These are phyloP conservation scores for Sugiyamaella xylanicola DNA, from an alignment of 1,139 yeast genomes.

Conservation along the genomic window DNA sequence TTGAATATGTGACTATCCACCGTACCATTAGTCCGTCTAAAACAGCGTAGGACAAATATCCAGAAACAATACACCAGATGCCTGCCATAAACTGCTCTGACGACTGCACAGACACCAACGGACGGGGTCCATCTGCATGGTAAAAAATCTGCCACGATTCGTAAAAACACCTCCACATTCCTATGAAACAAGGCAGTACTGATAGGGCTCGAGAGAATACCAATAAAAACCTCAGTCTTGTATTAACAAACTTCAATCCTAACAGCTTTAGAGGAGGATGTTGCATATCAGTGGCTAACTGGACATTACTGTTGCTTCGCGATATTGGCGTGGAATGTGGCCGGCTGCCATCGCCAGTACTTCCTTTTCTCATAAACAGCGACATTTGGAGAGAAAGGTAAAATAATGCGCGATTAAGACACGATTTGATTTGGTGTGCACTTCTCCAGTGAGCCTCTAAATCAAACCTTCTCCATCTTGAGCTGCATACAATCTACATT, in stretches of 20 bases:
- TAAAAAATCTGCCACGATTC: constrained; percentile 44
- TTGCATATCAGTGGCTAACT: constrained; percentile 22
- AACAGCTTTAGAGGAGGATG: constrained; percentile 50
- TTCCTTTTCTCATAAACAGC: constrained; percentile 13
- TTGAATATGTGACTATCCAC: constrained; percentile 86
- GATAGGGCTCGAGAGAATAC: constrained; percentile 50
- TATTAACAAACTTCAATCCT: constrained; percentile 68
- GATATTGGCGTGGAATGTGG: constrained; percentile 27
- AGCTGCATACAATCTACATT: background rate
- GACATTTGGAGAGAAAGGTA: no score
- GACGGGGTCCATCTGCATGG: constrained; percentile 31
- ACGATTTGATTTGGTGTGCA: background rate
- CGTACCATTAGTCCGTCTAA: constrained; percentile 88
- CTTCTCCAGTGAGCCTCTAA: background rate
- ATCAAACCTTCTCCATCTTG: constrained; percentile 8
- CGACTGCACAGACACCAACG: constrained; percentile 40
- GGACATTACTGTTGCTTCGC: constrained; percentile 24
- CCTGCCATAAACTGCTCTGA: constrained; percentile 46
- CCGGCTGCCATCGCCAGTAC: constrained; percentile 6
- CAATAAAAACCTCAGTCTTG: constrained; percentile 73
- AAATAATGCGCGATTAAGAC: background rate
- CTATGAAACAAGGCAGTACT: constrained; percentile 62
- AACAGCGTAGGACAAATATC: constrained; percentile 79
- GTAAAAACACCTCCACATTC: constrained; percentile 58
- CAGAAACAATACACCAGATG: constrained; percentile 69